Conservation (phyloP, 2,329 filamentous ascomycete genomes). For the Zymoseptoria tritici region DNA sequence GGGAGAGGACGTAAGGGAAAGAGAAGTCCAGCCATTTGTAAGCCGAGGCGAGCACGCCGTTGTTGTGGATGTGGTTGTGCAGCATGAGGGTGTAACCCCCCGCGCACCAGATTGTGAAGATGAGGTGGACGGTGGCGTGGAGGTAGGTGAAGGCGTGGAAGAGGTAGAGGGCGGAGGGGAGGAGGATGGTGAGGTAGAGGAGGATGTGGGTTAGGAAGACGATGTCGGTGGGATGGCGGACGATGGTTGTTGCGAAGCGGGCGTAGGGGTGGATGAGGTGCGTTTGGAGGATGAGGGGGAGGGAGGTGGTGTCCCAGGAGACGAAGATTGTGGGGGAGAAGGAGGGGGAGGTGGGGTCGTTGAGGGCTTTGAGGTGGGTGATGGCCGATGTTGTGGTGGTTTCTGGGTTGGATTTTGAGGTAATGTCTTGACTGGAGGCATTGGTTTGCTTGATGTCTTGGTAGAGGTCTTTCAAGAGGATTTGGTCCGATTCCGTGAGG, state of each 20-base stretch:
- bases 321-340: constrained; percentile 53
- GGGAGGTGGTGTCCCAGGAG: constrained; percentile 43
- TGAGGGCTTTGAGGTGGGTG: constrained; percentile 41
- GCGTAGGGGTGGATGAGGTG: constrained; percentile 55
- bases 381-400: constrained; percentile 30
- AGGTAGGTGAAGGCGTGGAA: constrained; percentile 59
- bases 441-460: constrained; percentile 17
- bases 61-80: constrained; percentile 77
- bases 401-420: neutral
- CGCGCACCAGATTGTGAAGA: constrained; percentile 61
- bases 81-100: constrained; percentile 74
- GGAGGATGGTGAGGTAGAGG: constrained; percentile 60
- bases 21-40: constrained; percentile 51
- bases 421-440: neutral
- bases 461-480: constrained; percentile 35
- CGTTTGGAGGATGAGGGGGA: constrained; percentile 38
- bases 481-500: constrained; percentile 33
- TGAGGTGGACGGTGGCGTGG: constrained; percentile 59
- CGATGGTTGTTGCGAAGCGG: constrained; percentile 46
- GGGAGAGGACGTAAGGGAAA: constrained; percentile 69
- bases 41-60: constrained; percentile 55
- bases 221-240: constrained; percentile 63
- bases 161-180: constrained; percentile 61
- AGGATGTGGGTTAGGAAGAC: constrained; percentile 71
- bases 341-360: constrained; percentile 39